Evolutionary conservation across 2,329 filamentous ascomycete genomes (phyloP).

Genomic region (Helminthosporium solani): DNA sequence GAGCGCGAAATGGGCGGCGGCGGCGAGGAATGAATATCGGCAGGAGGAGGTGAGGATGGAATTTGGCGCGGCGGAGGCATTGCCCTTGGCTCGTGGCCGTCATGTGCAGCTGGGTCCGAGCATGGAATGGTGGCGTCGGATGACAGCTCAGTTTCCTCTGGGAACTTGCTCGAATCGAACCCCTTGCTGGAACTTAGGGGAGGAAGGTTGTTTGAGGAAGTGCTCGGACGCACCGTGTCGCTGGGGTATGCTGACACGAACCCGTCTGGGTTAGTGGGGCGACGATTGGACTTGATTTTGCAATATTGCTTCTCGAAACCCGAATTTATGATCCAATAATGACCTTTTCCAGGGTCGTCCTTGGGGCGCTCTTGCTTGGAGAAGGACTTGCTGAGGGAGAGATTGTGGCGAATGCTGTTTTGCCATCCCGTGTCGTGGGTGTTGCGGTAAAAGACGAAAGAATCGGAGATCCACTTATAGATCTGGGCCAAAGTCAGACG

Average conservation of each 20-base stretch:
- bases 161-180: constrained; percentile 53
- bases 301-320: constrained; percentile 87
- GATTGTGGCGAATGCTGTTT: constrained; percentile 97
- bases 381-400: constrained; percentile 95
- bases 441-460: constrained; percentile 78
- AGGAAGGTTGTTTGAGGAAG: constrained; percentile 39
- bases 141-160: constrained; percentile 51
- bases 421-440: constrained; percentile 89
- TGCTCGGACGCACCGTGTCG: constrained; percentile 40
- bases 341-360: constrained; percentile 95
- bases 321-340: constrained; percentile 93
- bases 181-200: constrained; percentile 44
- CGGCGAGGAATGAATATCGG: constrained; percentile 84
- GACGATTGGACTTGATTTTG: constrained; percentile 74
- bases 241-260: constrained; percentile 35
- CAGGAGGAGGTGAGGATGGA: constrained; percentile 68
- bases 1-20: constrained; percentile 73
- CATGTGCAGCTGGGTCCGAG: constrained; percentile 52
- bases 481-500: constrained; percentile 90
- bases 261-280: constrained; percentile 49
- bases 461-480: constrained; percentile 99
- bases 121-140: constrained; percentile 55
- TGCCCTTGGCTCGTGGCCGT: constrained; percentile 46
- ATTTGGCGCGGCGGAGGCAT: constrained; percentile 51
- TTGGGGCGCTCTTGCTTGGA: constrained; percentile 94